phyloP scores from a whole-genome alignment of 2,329 filamentous ascomycete species.

The Colletotrichum trifolii region DNA sequence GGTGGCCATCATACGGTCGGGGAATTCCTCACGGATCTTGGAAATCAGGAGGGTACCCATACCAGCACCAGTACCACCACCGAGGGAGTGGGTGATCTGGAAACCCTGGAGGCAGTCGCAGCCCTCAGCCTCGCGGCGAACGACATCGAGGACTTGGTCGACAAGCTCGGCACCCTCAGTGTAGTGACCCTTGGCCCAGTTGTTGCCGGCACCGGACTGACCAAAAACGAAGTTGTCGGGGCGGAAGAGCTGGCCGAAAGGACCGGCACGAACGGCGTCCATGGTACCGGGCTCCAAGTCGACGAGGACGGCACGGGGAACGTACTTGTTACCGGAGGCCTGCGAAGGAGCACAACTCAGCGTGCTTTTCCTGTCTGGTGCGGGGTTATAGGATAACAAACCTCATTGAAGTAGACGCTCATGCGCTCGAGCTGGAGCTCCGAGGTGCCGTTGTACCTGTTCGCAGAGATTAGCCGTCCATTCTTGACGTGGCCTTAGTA shows the following conservation, averaged over 20 bases:
- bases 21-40: slow-evolving; percentile 99
- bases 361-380: slow-evolving; percentile 14
- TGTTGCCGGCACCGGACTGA: slow-evolving; percentile 99
- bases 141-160: slow-evolving; percentile 97
- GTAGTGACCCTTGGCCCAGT: slow-evolving; percentile 99
- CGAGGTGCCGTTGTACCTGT: slow-evolving; percentile 94
- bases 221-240: slow-evolving; percentile 99
- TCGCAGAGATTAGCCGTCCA: slow-evolving; percentile 42
- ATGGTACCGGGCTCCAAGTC: slow-evolving; percentile 99
- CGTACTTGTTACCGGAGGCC: slow-evolving; percentile 98
- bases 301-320: slow-evolving; percentile 98
- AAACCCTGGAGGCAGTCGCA: slow-evolving; percentile 99
- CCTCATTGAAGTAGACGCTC: slow-evolving; percentile 98
- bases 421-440: slow-evolving; percentile 99
- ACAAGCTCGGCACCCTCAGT: slow-evolving; percentile 99
- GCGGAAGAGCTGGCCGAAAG: slow-evolving; percentile 98
- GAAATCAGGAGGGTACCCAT: slow-evolving; percentile 99
- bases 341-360: slow-evolving; percentile 49
- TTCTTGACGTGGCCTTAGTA: slow-evolving; percentile 27
- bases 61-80: slow-evolving; percentile 99
- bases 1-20: slow-evolving; percentile 99
- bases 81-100: slow-evolving; percentile 99
- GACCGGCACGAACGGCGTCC: slow-evolving; percentile 98
- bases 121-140: slow-evolving; percentile 97
- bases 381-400: slow-evolving; percentile 44